Evolutionary conservation across 352 stramenopile species (phyloP).

Genomic region (Globisporangium nagaii): DNA sequence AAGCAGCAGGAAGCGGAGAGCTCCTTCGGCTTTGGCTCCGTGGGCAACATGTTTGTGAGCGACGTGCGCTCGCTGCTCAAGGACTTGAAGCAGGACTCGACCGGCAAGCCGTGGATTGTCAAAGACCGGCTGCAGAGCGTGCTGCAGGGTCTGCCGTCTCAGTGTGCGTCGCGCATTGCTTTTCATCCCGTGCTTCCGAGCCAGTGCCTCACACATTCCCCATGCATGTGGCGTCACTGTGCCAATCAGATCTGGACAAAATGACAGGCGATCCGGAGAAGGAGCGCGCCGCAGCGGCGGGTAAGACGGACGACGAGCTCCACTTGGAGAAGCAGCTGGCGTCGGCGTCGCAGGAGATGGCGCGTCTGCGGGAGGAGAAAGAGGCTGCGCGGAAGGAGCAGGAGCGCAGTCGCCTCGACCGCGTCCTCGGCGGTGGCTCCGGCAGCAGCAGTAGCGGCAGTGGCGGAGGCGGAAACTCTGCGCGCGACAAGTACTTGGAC

Average conservation of each 20-base stretch:
- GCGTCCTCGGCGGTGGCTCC: neutral
- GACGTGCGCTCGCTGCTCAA: slow-evolving; percentile 63
- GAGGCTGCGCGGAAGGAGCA: slow-evolving; percentile 10
- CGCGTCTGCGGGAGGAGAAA: slow-evolving; percentile 24
- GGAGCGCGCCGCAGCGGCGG: slow-evolving; percentile 10
- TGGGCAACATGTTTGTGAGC: slow-evolving; percentile 52
- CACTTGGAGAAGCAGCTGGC: slow-evolving; percentile 57
- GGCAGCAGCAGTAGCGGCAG: neutral
- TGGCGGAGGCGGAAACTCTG: slow-evolving; percentile 7
- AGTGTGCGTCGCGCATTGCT: slow-evolving; percentile 24
- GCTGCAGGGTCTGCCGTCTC: slow-evolving; percentile 48
- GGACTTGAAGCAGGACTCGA: slow-evolving; percentile 52
- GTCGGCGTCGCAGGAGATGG: slow-evolving; percentile 25
- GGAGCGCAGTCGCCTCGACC: neutral
- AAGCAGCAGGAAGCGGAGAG: slow-evolving; percentile 18
- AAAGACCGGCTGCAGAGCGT: slow-evolving; percentile 63
- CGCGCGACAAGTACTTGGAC: slow-evolving; percentile 71
- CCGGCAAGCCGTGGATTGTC: slow-evolving; percentile 51
- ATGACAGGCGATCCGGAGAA: slow-evolving; percentile 29
- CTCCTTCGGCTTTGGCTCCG: slow-evolving; percentile 17
- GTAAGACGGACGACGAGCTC: slow-evolving; percentile 44
- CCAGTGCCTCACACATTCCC: too few relatives aligned
- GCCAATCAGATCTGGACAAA: slow-evolving; percentile 39
- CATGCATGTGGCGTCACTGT: too few relatives aligned
- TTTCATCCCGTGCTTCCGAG: too few relatives aligned